These are phyloP conservation scores for Vitis hybrid DNA, from an alignment of 177 flowering plant genomes.

Conservation along the genomic window DNA sequence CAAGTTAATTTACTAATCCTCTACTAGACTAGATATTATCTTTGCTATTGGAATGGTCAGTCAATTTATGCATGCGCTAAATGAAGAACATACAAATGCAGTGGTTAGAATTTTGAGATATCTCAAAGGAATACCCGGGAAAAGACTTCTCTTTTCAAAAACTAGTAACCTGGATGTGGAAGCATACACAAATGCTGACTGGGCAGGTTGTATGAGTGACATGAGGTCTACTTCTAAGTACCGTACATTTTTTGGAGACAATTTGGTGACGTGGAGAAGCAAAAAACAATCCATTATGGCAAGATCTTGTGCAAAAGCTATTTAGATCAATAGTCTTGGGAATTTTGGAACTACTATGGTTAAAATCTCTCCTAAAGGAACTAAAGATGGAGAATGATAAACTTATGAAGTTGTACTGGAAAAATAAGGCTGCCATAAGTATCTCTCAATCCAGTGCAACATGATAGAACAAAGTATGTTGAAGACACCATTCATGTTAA, in stretches of 20 bases:
- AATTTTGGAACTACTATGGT: not conserved
- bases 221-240: constrained; percentile 6
- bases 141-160: too few relatives aligned
- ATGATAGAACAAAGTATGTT: constrained; percentile 1
- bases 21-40: too few relatives aligned
- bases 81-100: constrained; percentile 1
- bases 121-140: too few relatives aligned
- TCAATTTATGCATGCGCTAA: not conserved
- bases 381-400: not conserved
- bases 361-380: not conserved
- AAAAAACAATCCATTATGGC: constrained; percentile 1
- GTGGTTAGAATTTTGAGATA: too few relatives aligned
- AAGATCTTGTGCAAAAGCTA: not conserved
- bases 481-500: not conserved
- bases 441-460: not conserved
- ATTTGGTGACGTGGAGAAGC: not conserved
- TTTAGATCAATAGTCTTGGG: not conserved
- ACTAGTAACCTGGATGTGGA: too few relatives aligned
- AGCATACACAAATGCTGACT: not conserved
- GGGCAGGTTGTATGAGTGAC: constrained; percentile 3
- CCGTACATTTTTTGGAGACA: constrained; percentile 10
- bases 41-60: not conserved
- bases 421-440: not conserved
- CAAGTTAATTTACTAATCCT: too few relatives aligned
- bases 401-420: not conserved